phyloP scores from a whole-genome alignment of 306 rosid species.

The Astragalus membranaceus region DNA sequence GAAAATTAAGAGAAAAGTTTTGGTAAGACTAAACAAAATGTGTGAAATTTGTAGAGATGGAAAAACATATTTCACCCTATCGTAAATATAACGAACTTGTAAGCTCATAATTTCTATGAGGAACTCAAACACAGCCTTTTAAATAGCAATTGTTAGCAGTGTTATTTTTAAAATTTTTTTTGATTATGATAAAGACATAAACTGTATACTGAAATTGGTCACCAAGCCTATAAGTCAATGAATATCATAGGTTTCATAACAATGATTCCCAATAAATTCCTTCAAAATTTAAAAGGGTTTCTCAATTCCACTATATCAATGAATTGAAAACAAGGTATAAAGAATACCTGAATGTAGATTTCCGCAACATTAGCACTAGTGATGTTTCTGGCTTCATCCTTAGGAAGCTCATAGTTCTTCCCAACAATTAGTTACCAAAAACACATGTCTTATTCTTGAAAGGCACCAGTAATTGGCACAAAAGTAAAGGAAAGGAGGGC shows the following conservation, averaged over 20 bases:
- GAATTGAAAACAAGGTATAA: background rate
- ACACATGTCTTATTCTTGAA: constrained; percentile 44
- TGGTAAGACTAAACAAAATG: too few relatives aligned
- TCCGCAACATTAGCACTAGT: constrained; percentile 50
- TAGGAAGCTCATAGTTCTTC: constrained; percentile 53
- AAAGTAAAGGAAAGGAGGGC: background rate
- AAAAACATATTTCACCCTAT: too few relatives aligned
- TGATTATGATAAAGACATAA: background rate
- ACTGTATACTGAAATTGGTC: background rate
- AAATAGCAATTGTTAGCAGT: background rate
- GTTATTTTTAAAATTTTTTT: background rate
- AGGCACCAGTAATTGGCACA: constrained; percentile 42
- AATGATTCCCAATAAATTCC: background rate
- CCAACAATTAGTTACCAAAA: constrained; percentile 45
- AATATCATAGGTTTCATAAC: background rate
- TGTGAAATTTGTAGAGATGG: too few relatives aligned
- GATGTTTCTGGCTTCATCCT: constrained; percentile 48
- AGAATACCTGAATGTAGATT: constrained; percentile 58
- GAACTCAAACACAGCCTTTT: background rate
- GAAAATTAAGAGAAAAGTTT: too few relatives aligned
- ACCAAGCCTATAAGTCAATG: background rate
- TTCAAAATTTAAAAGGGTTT: background rate
- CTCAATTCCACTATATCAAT: background rate
- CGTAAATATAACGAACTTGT: background rate
- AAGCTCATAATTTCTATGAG: background rate